Conservation (phyloP, 2,329 filamentous ascomycete genomes). For the Aspergillus ibericus region DNA sequence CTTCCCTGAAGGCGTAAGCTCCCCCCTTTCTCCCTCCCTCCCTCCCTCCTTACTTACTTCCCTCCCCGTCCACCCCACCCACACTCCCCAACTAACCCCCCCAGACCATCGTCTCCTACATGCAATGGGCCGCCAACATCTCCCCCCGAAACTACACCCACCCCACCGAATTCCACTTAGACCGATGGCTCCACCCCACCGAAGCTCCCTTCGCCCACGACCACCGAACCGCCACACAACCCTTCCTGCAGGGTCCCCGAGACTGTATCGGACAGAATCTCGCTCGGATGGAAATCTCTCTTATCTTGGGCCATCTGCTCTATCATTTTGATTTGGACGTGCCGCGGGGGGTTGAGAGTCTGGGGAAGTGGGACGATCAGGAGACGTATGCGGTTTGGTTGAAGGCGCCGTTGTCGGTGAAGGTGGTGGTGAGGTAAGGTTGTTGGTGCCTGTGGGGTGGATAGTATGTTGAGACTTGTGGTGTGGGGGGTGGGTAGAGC, state of each 20-base stretch:
- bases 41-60: too few relatives aligned
- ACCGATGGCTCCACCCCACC: background rate
- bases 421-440: too few relatives aligned
- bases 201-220: background rate
- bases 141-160: background rate
- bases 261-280: background rate
- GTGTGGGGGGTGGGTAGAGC: too few relatives aligned
- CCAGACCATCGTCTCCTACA: background rate
- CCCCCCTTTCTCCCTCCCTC: too few relatives aligned
- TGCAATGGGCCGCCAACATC: background rate
- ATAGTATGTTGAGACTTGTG: too few relatives aligned
- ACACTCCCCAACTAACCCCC: background rate
- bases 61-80: too few relatives aligned
- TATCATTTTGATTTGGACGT: background rate
- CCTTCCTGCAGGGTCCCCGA: background rate
- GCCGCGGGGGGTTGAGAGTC: background rate
- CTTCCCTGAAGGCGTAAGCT: background rate
- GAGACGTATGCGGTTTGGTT: background rate
- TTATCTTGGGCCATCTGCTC: background rate
- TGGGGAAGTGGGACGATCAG: background rate
- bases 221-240: background rate
- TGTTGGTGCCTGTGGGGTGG: too few relatives aligned
- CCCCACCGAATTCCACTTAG: background rate
- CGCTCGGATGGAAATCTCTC: background rate
- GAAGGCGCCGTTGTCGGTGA: background rate